These are phyloP conservation scores for Staphylotrichum longicolle DNA, from an alignment of 495 filamentous ascomycete genomes.

Conservation along the genomic window DNA sequence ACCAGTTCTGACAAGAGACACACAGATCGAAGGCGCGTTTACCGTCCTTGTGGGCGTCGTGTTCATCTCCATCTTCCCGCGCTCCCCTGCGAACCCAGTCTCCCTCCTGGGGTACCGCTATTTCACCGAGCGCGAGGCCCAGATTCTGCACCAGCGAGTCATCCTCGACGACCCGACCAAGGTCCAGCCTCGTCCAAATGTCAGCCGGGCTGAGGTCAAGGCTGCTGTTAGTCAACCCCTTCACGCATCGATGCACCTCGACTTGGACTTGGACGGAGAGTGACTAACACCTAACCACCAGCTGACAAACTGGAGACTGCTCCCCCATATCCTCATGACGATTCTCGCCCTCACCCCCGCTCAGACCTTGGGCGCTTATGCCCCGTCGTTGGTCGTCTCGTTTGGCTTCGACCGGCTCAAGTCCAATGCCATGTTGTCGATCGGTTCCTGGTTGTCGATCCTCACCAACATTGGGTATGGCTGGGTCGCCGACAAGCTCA, in stretches of 20 bases:
- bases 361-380: constrained; percentile 40
- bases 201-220: constrained; percentile 28
- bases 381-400: constrained; percentile 41
- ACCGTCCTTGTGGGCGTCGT: constrained; percentile 52
- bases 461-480: constrained; percentile 47
- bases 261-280: too few species aligned
- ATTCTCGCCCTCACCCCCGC: constrained; percentile 31
- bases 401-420: constrained; percentile 49
- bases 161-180: constrained; percentile 40
- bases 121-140: constrained; percentile 38
- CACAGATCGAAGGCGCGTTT: constrained; percentile 48
- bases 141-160: constrained; percentile 39
- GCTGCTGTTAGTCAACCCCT: constrained; percentile 16
- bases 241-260: too few species aligned
- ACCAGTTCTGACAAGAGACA: too few species aligned
- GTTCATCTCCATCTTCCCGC: constrained; percentile 52
- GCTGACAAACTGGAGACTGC: constrained; percentile 39
- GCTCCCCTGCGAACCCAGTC: constrained; percentile 42
- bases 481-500: constrained; percentile 35
- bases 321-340: constrained; percentile 47
- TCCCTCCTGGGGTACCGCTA: constrained; percentile 43
- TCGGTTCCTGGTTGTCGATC: constrained; percentile 37
- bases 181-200: constrained; percentile 17
- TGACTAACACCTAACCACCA: background rate
- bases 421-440: constrained; percentile 53